Conservation (phyloP, 306 rosid species). For the Glycine soja region DNA sequence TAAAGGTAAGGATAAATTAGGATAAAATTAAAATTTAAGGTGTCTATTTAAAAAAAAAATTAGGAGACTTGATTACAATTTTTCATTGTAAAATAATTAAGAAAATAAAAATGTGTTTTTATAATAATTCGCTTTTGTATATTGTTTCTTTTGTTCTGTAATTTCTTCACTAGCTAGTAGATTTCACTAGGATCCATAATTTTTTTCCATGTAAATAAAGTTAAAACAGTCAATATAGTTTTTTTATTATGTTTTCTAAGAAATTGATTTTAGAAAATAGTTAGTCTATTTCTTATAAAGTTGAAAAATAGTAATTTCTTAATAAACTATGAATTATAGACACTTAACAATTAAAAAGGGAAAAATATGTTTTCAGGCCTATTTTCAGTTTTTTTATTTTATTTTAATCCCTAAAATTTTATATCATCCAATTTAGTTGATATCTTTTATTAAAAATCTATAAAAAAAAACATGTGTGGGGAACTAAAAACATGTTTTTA, state of each 20-base stretch:
- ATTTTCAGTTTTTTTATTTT: too few relatives aligned
- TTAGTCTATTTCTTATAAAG: not conserved
- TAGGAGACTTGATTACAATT: too few relatives aligned
- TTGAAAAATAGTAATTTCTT: not conserved
- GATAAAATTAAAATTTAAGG: too few relatives aligned
- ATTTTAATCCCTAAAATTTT: too few relatives aligned
- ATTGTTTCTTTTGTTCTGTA: not conserved
- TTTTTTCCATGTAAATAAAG: not conserved
- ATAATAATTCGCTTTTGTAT: not conserved
- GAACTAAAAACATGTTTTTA: too few relatives aligned
- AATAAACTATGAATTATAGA: not conserved
- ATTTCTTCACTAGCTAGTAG: not conserved
- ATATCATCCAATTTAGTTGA: too few relatives aligned
- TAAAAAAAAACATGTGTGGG: too few relatives aligned
- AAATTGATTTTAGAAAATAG: not conserved
- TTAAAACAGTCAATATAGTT: not conserved
- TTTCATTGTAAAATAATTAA: too few relatives aligned
- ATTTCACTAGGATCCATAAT: not conserved
- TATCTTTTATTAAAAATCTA: too few relatives aligned
- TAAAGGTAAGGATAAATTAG: too few relatives aligned
- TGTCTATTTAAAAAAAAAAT: too few relatives aligned
- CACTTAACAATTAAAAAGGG: not conserved
- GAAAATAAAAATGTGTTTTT: not conserved
- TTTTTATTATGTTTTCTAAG: not conserved
- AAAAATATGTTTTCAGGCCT: too few relatives aligned